Conservation (phyloP, 208 protist genomes). For the Acanthamoeba healyi region DNA sequence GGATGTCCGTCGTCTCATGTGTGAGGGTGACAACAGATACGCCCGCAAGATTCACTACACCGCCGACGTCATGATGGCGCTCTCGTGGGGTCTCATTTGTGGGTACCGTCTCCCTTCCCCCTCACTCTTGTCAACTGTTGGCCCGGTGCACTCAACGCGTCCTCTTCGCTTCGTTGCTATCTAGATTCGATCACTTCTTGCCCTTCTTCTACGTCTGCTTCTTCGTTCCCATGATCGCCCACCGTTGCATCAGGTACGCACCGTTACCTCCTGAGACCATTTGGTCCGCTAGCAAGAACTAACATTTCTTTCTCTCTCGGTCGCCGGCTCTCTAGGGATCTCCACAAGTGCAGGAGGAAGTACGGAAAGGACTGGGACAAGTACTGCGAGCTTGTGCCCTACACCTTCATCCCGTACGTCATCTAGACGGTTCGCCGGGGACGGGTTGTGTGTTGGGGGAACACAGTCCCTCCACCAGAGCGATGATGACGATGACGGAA, state of each 20-base stretch:
- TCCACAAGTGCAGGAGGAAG: slow-evolving; percentile 90
- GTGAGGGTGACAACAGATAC: slow-evolving; percentile 85
- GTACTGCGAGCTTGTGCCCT: slow-evolving; percentile 95
- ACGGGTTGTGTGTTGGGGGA: too few species aligned
- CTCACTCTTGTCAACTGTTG: too few species aligned
- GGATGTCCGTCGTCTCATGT: too few species aligned
- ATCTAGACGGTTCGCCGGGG: too few species aligned
- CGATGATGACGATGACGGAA: too few species aligned
- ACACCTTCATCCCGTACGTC: slow-evolving; percentile 96
- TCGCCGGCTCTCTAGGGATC: too few species aligned
- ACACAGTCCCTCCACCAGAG: too few species aligned
- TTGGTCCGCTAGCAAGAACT: too few species aligned
- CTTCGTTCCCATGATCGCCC: slow-evolving; percentile 93
- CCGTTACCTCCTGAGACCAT: too few species aligned
- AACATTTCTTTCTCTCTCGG: too few species aligned
- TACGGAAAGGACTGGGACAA: slow-evolving; percentile 96
- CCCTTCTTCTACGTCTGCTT: slow-evolving; percentile 97
- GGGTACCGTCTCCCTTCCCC: slow-evolving; percentile 86
- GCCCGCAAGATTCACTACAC: slow-evolving; percentile 97
- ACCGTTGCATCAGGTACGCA: slow-evolving; percentile 94
- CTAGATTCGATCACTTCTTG: slow-evolving; percentile 88
- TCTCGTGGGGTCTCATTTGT: slow-evolving; percentile 94
- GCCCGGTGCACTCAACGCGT: too few species aligned
- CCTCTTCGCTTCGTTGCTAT: neutral
- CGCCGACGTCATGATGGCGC: slow-evolving; percentile 94